Evolutionary conservation across 371 early-diverging fungal genomes (phyloP), one percentile per base, ranked within the genome.

Genomic region (Choanephora cucurbitarum): DNA sequence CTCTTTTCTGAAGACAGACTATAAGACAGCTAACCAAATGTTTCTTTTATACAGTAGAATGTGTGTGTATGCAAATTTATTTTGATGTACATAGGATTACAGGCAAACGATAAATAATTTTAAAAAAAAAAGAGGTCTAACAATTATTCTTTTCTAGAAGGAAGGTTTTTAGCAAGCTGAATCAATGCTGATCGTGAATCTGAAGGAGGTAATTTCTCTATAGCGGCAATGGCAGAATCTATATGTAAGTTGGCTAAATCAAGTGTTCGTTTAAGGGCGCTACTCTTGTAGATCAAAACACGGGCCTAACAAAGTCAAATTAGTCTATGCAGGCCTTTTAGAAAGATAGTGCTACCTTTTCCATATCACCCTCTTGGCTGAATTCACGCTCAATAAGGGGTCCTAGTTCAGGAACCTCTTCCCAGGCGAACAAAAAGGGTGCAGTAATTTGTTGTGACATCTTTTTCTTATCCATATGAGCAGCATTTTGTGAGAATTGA

Each of bases 371-470:
- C 31, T 79, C 65, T 10, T 74, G 50, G 14, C 76, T 58, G 66
- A 97, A 97, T 58, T 91, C 88, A 37, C 97, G 90, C 47, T 91
- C 89, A 45, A 96, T 92, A 45, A 94, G 67, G 9, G 86, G 86
- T 5, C 86, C 88, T 40, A 97, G 71, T 64, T 92, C 90, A 0
- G 96, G 91, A 61, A 77, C 92, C 69, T 92, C 88, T 57, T 94
- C 90, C 78, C 92, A 91, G 3, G 98, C 96, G 72, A 89, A 96
- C 37, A 97, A 72, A 1, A 97, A 94, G 0, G 98, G 98, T 3
- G 96, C 97, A 13, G 97, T 96, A 28, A 51, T 51, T 31, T 28
- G 28, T 7, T 28, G 28, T 5, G 28, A 28, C 28, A 28, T 28
- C 28, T 0, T 90, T 11, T 95, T 94, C 66, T 96, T 97, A 23